A percentile compares a stretch with the other conserved stretches of the same genome.
phyloP scores from a whole-genome alignment of 2,329 filamentous ascomycete species.

The Beauveria sp. region DNA sequence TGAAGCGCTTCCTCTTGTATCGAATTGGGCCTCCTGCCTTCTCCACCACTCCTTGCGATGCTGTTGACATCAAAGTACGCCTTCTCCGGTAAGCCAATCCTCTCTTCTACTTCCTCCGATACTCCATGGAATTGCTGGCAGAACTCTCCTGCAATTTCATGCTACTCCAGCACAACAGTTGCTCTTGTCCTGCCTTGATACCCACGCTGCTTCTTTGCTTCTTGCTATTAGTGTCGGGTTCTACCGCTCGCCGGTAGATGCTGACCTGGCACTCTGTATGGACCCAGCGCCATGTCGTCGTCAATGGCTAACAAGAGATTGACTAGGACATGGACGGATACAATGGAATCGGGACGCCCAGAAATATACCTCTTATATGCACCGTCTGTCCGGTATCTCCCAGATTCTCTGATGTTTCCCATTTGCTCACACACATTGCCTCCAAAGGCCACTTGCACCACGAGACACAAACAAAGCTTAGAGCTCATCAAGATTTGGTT shows the following conservation, averaged over 20 bases:
- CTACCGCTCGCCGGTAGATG: not conserved
- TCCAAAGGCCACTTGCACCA: constrained; percentile 88
- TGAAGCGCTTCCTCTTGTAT: not conserved
- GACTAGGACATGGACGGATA: constrained; percentile 29
- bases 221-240: constrained; percentile 11
- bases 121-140: not conserved
- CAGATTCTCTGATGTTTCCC: constrained; percentile 81
- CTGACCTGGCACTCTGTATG: constrained; percentile 1
- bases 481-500: constrained; percentile 57
- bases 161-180: constrained; percentile 8
- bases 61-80: not conserved
- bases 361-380: constrained; percentile 64
- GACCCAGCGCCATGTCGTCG: not conserved
- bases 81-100: constrained; percentile 3
- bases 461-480: constrained; percentile 73
- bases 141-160: constrained; percentile 13
- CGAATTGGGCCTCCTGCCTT: not conserved
- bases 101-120: not conserved
- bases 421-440: constrained; percentile 83
- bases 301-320: constrained; percentile 3
- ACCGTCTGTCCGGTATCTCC: constrained; percentile 74
- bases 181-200: constrained; percentile 20
- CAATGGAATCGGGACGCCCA: constrained; percentile 14
- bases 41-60: not conserved
- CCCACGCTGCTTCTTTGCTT: constrained; percentile 11